Base-by-base conservation (phyloP, 768 basidiomycete genomes). In the Termitomyces sp. region DNA sequence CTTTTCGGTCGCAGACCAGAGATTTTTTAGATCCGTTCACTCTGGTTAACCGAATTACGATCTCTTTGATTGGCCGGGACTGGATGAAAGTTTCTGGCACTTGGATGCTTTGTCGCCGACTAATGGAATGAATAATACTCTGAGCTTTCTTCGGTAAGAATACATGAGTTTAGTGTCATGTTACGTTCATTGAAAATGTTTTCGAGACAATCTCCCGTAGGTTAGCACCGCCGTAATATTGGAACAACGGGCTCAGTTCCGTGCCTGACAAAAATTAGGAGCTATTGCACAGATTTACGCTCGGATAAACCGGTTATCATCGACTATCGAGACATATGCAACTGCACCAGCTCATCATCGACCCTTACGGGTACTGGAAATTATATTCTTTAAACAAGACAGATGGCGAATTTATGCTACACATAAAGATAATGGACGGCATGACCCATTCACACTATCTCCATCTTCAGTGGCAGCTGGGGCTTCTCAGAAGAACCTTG, bases 381-480 rank as follows among this genome's bases (percentile, higher is more conserved):
- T 27, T 4, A 2, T 27, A 27, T 27, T 27, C 27, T 27, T 36
- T 51, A 18, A 52, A 51, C 8, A 39, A 27, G 41, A 44, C 9
- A 44, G 18, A 55, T 31, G 18, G n/a, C 12, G 13, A 48, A 36
- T 8, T 34, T 13, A 50, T 33, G 34, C 22, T 30, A 15, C 15
- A 20, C 22, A 18, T 39, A 12, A 37, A 39, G 36, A 20, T n/a
- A 7, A 36, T 47, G n/a, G 24, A 30, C 15, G n/a, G 30, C 52
- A 42, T 27, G 49, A 41, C 30, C 7, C 12, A 6, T 33, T 45
- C 41, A 50, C 15, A 60, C 59, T 8, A 61, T 3, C 49, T 61
- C 60, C 20, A 62, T 51, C 44, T 37, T 62, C 12, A 59, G 58
- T 3, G 66, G 63, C 44, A 66, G 30, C 39, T 49, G 54, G 16